Evolutionary conservation across 2,329 filamentous ascomycete genomes (phyloP), one percentile per base, ranked within the genome.

Genomic region (Phaeosphaeriaceae sp.): DNA sequence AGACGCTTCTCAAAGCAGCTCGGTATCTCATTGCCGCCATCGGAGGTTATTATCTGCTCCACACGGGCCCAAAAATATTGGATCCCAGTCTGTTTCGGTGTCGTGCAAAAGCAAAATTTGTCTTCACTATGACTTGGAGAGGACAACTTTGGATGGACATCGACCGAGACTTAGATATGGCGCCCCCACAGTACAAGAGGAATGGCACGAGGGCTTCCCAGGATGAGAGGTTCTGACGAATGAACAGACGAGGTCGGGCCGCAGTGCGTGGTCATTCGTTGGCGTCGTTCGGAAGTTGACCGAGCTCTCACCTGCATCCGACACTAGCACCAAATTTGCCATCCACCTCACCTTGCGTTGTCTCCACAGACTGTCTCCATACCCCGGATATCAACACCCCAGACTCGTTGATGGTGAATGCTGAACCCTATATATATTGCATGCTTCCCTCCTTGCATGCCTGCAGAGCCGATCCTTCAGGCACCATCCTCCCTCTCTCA

Each of bases 351-450:
- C 15, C 15, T 40, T 40, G 41, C 42, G 31, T 21, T 7, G 42
- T 31, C 21, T 42, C 54, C 36, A 31, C 27, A n/a, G 6, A 54
- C 31, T 31, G 27, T 52, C 56, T 50, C 56, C 56, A 54, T 52
- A 58, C 56, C 56, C 51, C 56, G 45, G 56, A 55, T 27, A 53
- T 31, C 20, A 19, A n/a, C 52, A 47, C 51, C 51, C 56, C 52
- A 55, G 52, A 41, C 25, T 36, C 7, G 10, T 21, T 24, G 10
- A 15, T 20, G 19, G 51, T 58, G 42, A 19, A 17, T 9, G 21
- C 13, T 52, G 42, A n/a, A 20, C 19, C 45, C 24, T 48, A 58
- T 54, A 54, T 53, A 46, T 27, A 7, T 21, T 53, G 36, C n/a
- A 27, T 50, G 13, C 22, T n/a, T 48, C 4, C 20, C 45, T 20